Evolutionary conservation across 352 stramenopile genomes (phyloP), one percentile per base, ranked within the genome.

Genomic region (Phytopythium sindhum): DNA sequence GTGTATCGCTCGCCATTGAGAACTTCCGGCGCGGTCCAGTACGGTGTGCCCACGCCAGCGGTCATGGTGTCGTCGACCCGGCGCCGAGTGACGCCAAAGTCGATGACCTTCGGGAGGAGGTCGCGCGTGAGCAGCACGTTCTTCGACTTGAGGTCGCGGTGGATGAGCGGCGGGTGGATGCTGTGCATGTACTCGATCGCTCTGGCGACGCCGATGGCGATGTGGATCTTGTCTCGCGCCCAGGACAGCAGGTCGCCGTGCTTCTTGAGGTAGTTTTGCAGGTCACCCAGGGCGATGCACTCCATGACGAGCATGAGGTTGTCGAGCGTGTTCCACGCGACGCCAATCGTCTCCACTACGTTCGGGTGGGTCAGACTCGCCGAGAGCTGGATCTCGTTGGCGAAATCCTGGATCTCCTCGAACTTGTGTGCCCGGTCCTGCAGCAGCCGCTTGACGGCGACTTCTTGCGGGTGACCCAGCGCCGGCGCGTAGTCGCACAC

Each of bases 11-110:
- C 68, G 4, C 88, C 87, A 1, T 71, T 44, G 24, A 97, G 70
- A 26, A 89, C 63, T 60, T 96, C 88, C 0, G 86, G 88, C 0
- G 88, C 86, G 14, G 86, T 89, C 74, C 91, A 96, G 48, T 88
- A 86, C 10, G 81, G 78, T 21, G 87, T 96, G 8, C 88, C 88
- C n/a, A 91, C 87, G 33, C 89, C 84, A 4, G 84, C 82, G 2
- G 68, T 81, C 75, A 85, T n/a, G n/a, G n/a, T 83, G 3, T 68
- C 42, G 4, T 72, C 65, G 0, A 68, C 52, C 24, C 61, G 59
- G 33, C 66, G 53, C 8, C 70, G 62, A 19, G 69, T 82, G 69
- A 94, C 66, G 54, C 87, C 89, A 73, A 97, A 96, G 71, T 97
- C 87, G 45, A 85, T 91, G 39, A 96, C 61, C 42, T 88, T 84